phyloP scores from a whole-genome alignment of 768 basidiomycete species.

The Serendipita vermifera region DNA sequence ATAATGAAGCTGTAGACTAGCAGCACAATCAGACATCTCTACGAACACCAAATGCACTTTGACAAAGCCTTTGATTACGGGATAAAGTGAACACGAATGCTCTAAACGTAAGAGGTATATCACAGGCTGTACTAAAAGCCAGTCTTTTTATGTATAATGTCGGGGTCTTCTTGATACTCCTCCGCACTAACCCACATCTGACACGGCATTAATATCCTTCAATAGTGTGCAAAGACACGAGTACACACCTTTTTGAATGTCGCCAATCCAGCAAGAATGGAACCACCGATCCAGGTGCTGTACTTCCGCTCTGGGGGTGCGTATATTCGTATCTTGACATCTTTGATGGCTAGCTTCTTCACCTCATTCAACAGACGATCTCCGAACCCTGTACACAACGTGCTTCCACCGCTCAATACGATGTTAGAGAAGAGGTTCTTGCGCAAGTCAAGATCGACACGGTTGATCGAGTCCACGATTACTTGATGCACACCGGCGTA shows the following conservation, averaged over 20 bases:
- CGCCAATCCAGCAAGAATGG: conserved; percentile 86
- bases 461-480: conserved; percentile 93
- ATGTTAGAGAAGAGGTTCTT: conserved; percentile 95
- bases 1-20: no score
- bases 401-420: conserved; percentile 92
- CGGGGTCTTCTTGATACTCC: conserved; percentile 98
- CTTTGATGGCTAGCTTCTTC: conserved; percentile 88
- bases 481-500: conserved; percentile 97
- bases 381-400: conserved; percentile 90
- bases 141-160: conserved; percentile 93
- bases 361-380: conserved; percentile 94
- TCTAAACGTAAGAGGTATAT: no score
- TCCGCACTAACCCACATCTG: conserved; percentile 99
- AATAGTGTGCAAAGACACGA: neutral
- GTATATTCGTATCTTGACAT: conserved; percentile 97
- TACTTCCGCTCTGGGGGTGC: conserved; percentile 99
- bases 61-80: no score
- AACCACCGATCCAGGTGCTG: conserved; percentile 94
- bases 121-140: conserved; percentile 58
- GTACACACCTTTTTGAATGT: conserved; percentile 86
- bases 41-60: no score
- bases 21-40: no score
- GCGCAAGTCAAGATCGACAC: conserved; percentile 90
- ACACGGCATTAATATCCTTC: conserved; percentile 7
- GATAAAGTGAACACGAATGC: no score